Conservation (phyloP, 768 basidiomycete genomes). For the Boletus fagicola region DNA sequence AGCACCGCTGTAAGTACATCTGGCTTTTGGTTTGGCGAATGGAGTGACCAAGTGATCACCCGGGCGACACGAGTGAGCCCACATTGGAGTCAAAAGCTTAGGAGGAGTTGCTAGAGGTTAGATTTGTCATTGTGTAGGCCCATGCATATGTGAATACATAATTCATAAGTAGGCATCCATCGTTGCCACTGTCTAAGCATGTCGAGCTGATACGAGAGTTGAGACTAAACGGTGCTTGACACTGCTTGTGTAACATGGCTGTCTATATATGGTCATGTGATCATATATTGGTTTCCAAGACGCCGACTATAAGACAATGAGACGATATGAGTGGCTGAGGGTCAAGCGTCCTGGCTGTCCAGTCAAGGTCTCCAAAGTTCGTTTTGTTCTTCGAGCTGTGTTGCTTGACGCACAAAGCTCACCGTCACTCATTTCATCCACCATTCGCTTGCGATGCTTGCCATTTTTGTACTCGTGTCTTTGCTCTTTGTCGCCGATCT, state of each 20-base stretch:
- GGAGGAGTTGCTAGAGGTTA: background rate
- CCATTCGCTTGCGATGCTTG: slow-evolving; percentile 21
- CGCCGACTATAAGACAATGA: slow-evolving; percentile 11
- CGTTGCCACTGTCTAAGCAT: background rate
- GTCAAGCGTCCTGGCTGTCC: background rate
- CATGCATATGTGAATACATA: background rate
- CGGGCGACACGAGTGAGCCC: background rate
- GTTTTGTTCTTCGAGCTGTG: background rate
- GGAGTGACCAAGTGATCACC: slow-evolving; percentile 6
- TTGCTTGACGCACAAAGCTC: slow-evolving; percentile 17
- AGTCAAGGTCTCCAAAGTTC: background rate
- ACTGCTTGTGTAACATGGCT: background rate
- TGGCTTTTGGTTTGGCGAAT: background rate
- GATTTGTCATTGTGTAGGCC: slow-evolving; percentile 6
- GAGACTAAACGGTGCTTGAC: background rate
- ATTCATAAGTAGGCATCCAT: background rate
- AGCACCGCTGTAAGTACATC: slow-evolving; percentile 17
- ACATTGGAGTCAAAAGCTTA: slow-evolving; percentile 11
- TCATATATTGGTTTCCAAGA: slow-evolving; percentile 5
- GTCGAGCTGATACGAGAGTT: background rate
- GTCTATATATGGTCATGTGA: background rate
- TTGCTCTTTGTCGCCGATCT: slow-evolving; percentile 10
- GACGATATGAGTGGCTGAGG: background rate
- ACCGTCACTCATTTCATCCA: slow-evolving; percentile 15
- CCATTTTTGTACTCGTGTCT: slow-evolving; percentile 11